Conservation (phyloP, 768 basidiomycete species). For the Mycena floridula region DNA sequence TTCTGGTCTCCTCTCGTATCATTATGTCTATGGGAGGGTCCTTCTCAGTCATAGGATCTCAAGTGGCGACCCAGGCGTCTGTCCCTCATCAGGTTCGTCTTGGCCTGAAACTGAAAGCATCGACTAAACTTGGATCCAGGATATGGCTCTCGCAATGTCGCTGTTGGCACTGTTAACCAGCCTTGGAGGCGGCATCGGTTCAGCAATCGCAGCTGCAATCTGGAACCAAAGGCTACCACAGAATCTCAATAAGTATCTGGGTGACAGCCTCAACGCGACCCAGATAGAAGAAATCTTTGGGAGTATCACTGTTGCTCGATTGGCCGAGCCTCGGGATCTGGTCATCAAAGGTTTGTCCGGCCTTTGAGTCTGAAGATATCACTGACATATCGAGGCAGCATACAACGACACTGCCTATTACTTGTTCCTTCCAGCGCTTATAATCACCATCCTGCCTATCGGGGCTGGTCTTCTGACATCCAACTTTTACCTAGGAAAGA, state of each 20-base stretch:
- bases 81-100: conserved; percentile 45
- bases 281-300: conserved; percentile 12
- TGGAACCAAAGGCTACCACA: conserved; percentile 18
- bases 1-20: conserved; percentile 41
- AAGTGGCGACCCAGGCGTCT: conserved; percentile 39
- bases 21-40: conserved; percentile 48
- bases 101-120: no score
- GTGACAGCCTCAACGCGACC: conserved; percentile 6
- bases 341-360: no score
- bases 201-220: conserved; percentile 27
- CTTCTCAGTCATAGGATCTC: conserved; percentile 37
- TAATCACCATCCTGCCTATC: conserved; percentile 33
- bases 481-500: conserved; percentile 31
- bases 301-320: conserved; percentile 9
- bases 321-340: conserved; percentile 11
- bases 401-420: conserved; percentile 21
- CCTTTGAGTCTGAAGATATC: no score
- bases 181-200: conserved; percentile 38
- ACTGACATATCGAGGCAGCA: no score
- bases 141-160: conserved; percentile 41
- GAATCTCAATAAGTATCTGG: conserved; percentile 16
- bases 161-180: conserved; percentile 44
- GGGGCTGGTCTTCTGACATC: conserved; percentile 27
- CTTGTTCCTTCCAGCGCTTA: conserved; percentile 26
- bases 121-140: no score